Percentiles rank a stretch among this genome's conserved stretches.
Conservation (phyloP, 805 yeast species). For the Komagataella kurtzmanii region DNA sequence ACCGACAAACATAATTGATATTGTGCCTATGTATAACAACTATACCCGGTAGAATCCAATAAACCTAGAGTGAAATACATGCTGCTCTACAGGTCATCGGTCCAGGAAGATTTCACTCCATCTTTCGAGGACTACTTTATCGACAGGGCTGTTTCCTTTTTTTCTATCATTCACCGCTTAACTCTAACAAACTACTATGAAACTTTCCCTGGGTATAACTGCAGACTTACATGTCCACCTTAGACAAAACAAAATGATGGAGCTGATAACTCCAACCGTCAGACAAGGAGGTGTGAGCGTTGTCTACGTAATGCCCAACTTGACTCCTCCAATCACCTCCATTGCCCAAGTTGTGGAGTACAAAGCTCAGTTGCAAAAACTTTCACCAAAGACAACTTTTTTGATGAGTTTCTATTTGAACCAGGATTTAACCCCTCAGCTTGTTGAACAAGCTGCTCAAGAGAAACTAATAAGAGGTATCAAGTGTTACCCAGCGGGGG, state of each 20-base stretch:
- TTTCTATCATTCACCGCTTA: background rate
- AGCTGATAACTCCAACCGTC: conserved; percentile 80
- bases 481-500: conserved; percentile 98
- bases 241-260: conserved; percentile 90
- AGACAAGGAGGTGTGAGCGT: conserved; percentile 83
- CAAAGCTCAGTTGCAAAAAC: conserved; percentile 42
- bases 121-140: background rate
- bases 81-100: background rate
- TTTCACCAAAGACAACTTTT: conserved; percentile 77
- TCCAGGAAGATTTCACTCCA: background rate
- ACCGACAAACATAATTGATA: too few species aligned
- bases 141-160: background rate
- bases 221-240: conserved; percentile 96
- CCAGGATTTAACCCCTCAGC: conserved; percentile 71
- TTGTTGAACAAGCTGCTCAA: conserved; percentile 67
- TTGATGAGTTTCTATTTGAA: conserved; percentile 83
- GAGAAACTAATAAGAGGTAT: conserved; percentile 68
- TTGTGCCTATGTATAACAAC: too few species aligned
- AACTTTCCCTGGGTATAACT: conserved; percentile 38
- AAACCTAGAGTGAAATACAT: background rate
- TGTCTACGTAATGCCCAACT: conserved; percentile 93
- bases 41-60: too few species aligned
- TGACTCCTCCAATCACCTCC: conserved; percentile 83
- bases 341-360: conserved; percentile 61
- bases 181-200: background rate